Base-by-base conservation (phyloP, 768 basidiomycete genomes). In the Leccinum rimulosum region DNA sequence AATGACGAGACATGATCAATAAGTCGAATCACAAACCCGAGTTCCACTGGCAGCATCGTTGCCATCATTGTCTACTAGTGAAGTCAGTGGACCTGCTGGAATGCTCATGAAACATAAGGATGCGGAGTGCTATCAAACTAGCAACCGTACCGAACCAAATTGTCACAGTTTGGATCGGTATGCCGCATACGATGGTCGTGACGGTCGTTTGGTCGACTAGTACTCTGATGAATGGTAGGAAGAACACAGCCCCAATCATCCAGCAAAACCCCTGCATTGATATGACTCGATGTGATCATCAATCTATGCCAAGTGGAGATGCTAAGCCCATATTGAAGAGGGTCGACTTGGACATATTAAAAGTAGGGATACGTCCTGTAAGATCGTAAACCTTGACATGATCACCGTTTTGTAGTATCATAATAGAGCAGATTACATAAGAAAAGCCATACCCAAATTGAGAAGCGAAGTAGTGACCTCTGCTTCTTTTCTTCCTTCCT, bases 241-340 rank as follows among this genome's bases (percentile, higher is more conserved):
- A 56, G 25, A 77, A 59, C 17, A 74, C 75, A 0, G 82, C 79
- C 14, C 81, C 54, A 1, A 71, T 30, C 84, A 78, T 12, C 84
- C 84, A 40, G 81, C 64, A 31, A 82, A 69, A 49, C 77, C 1
- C 76, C 71, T 5, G 75, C 82, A 65, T 85, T 85, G n/a, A 84
- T 62, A 28, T 85, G 33, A 52, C 30, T 17, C 52, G 17, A 51
- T 57, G 4, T 12, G 19, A 10, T 10, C 12, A 17, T 52, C 15
- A 19, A 14, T 22, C 33, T 11, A 52, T 22, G 33, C 25, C 25
- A 25, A 77, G 64, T 85, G 85, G 62, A 70, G 2, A 73, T 56
- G 48, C 71, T 65, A 27, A 84, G 71, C 4, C 80, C 80, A 49
- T 82, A 82, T 56, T 73, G 74, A 12, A 83, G 74, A 3, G 84